A percentile compares a stretch with the other conserved stretches of the same genome.
Conservation (phyloP, 2,329 filamentous ascomycete species). For the Colletotrichum sp. region DNA sequence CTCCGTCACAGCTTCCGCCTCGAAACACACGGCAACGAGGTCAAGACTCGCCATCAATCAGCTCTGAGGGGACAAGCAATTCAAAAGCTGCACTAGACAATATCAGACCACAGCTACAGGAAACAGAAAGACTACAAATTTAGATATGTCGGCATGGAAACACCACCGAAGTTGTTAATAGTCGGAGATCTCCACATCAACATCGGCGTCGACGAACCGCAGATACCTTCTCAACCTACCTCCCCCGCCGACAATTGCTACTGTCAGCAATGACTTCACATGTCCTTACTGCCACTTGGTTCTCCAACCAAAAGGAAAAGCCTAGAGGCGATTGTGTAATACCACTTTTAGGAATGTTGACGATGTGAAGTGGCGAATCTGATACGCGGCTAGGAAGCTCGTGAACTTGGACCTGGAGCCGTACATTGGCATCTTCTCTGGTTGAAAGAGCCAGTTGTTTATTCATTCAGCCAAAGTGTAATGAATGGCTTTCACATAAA, state of each 20-base stretch:
- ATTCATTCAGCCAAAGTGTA: too few species aligned
- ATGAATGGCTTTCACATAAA: too few species aligned
- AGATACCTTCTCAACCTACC: background rate
- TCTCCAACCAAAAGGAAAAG: background rate
- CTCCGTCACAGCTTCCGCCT: background rate
- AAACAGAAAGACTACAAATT: background rate
- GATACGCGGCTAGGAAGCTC: background rate
- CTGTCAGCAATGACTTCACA: background rate
- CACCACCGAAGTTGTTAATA: background rate
- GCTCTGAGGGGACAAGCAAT: background rate
- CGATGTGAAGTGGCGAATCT: background rate
- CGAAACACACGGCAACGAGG: background rate
- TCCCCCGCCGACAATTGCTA: background rate
- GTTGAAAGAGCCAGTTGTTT: background rate
- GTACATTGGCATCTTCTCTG: background rate
- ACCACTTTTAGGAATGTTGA: background rate
- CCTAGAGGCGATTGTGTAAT: background rate
- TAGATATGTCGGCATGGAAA: background rate
- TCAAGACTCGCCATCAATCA: background rate
- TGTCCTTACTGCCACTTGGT: background rate
- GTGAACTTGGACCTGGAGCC: background rate
- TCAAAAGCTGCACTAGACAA: background rate
- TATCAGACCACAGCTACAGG: background rate
- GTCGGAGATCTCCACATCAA: background rate
- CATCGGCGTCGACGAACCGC: background rate